A percentile compares a stretch with the other conserved stretches of the same genome.
Evolutionary conservation across 371 early-diverging fungal species (phyloP).

Genomic region (Dinochytrium kinnereticum): DNA sequence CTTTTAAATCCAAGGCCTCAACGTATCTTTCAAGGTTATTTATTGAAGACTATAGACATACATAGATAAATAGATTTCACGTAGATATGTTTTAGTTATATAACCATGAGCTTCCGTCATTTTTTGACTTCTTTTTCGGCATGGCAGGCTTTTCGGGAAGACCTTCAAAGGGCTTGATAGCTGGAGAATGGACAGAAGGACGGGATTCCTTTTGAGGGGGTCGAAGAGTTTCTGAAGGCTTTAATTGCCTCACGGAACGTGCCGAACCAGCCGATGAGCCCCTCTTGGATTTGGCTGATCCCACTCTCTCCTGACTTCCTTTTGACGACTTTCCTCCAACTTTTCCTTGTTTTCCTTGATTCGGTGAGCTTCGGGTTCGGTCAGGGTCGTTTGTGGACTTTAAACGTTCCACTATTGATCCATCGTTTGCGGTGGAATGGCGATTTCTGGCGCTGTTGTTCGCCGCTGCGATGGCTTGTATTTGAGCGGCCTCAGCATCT

Average conservation of each 20-base stretch:
- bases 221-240: too few relatives aligned
- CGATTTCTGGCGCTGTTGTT: not conserved
- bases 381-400: not conserved
- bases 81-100: slow-evolving; percentile 3
- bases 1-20: too few relatives aligned
- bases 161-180: not conserved
- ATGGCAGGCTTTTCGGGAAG: not conserved
- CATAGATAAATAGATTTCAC: too few relatives aligned
- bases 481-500: slow-evolving; percentile 5
- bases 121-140: not conserved
- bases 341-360: not conserved
- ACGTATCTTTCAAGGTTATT: not conserved
- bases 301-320: not conserved
- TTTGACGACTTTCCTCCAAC: not conserved
- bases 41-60: not conserved
- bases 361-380: not conserved
- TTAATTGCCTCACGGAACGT: too few relatives aligned
- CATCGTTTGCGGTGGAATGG: not conserved
- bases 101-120: not conserved
- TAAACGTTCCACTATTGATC: too few relatives aligned
- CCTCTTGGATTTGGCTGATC: not conserved
- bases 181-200: too few relatives aligned
- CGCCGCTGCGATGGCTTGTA: not conserved
- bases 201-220: too few relatives aligned
- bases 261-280: not conserved